phyloP scores from a whole-genome alignment of 2,329 filamentous ascomycete species.

The Exophiala sp. region DNA sequence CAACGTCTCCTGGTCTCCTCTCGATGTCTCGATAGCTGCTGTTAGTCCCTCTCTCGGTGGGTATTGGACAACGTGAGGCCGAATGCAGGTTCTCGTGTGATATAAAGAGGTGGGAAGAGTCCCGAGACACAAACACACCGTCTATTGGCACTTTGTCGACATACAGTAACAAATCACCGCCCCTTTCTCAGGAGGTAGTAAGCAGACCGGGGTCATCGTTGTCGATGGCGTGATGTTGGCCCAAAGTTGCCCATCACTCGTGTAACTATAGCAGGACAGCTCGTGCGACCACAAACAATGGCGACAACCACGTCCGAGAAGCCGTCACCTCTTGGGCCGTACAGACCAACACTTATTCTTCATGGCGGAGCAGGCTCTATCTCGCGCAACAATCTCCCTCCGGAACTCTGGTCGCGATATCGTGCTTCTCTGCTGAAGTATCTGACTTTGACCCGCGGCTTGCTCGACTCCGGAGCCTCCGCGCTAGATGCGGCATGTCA shows the following conservation, averaged over 20 bases:
- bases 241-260: constrained; percentile 3
- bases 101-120: neutral
- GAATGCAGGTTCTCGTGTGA: neutral
- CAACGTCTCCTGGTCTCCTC: neutral
- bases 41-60: neutral
- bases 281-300: neutral
- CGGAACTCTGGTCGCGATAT: constrained; percentile 54
- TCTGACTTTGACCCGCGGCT: constrained; percentile 44
- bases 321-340: constrained; percentile 24
- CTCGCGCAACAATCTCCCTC: constrained; percentile 53
- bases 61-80: neutral
- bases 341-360: constrained; percentile 58
- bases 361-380: constrained; percentile 71
- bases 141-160: neutral
- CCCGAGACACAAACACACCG: neutral
- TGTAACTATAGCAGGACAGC: neutral
- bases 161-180: neutral
- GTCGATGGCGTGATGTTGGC: constrained; percentile 14
- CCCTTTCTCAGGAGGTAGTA: too few species aligned
- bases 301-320: constrained; percentile 5
- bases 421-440: constrained; percentile 57
- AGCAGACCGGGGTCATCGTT: too few species aligned
- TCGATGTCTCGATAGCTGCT: neutral
- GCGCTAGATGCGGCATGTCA: constrained; percentile 69
- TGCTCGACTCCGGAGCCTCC: constrained; percentile 37